Percentiles rank a stretch among this genome's conserved stretches.
Conservation (phyloP, 2,329 filamentous ascomycete genomes). For the Orbilia quercus region DNA sequence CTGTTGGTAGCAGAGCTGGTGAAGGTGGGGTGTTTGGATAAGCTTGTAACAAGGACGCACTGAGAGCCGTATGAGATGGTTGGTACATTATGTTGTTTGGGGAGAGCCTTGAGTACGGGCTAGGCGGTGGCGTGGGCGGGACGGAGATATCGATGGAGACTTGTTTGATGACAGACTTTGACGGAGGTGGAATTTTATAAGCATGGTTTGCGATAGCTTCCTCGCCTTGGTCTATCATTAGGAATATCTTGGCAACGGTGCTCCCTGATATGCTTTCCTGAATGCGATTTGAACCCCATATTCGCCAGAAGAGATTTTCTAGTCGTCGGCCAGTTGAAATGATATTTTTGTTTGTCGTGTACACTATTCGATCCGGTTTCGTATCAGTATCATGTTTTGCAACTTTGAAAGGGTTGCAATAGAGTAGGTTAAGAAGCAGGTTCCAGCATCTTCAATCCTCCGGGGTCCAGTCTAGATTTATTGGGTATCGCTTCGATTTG, state of each 20-base stretch:
- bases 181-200: slow-evolving; percentile 54
- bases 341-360: slow-evolving; percentile 65
- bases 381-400: slow-evolving; percentile 46
- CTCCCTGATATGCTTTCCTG: slow-evolving; percentile 62
- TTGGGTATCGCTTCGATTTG: slow-evolving; percentile 29
- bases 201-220: slow-evolving; percentile 56
- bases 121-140: slow-evolving; percentile 60
- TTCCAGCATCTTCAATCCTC: slow-evolving; percentile 55
- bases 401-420: slow-evolving; percentile 49
- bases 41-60: slow-evolving; percentile 58
- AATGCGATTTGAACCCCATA: slow-evolving; percentile 65
- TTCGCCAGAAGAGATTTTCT: slow-evolving; percentile 69
- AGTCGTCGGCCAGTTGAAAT: slow-evolving; percentile 65
- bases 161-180: slow-evolving; percentile 56
- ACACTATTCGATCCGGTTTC: slow-evolving; percentile 62
- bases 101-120: slow-evolving; percentile 56
- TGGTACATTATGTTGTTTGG: slow-evolving; percentile 57
- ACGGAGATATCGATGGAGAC: slow-evolving; percentile 57
- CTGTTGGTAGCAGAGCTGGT: slow-evolving; percentile 56
- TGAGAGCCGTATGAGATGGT: slow-evolving; percentile 59
- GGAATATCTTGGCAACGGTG: slow-evolving; percentile 64
- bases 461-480: slow-evolving; percentile 38
- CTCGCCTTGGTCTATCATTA: slow-evolving; percentile 63
- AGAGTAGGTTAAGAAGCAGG: slow-evolving; percentile 53
- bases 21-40: slow-evolving; percentile 59